Evolutionary conservation across 2,329 filamentous ascomycete genomes (phyloP).

Genomic region (Penicillium verrucosum): DNA sequence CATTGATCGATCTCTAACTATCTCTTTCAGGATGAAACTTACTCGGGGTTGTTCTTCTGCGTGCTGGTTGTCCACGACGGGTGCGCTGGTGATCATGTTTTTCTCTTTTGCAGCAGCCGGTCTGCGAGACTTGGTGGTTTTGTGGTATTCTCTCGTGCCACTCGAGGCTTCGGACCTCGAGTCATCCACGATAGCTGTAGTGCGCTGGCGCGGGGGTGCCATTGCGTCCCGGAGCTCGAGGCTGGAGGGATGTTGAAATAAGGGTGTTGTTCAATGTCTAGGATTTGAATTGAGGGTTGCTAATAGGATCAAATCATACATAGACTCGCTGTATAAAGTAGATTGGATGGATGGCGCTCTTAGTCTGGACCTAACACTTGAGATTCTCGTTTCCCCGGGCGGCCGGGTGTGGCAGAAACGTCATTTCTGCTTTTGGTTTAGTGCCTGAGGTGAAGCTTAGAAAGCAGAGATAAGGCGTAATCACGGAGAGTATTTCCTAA

Average conservation of each 20-base stretch:
- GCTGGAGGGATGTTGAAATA: conserved; percentile 4
- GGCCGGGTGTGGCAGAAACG: conserved; percentile 10
- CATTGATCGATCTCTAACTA: neutral
- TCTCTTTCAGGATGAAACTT: conserved; percentile 13
- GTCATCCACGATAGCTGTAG: conserved; percentile 41
- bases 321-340: neutral
- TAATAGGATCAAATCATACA: neutral
- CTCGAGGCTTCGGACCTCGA: conserved; percentile 49
- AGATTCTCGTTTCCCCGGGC: conserved; percentile 9
- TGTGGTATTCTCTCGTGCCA: conserved; percentile 38
- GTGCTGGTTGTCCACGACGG: conserved; percentile 11
- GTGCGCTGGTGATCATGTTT: conserved; percentile 31
- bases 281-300: neutral
- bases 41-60: conserved; percentile 31
- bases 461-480: neutral
- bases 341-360: conserved; percentile 1
- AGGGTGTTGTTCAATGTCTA: neutral
- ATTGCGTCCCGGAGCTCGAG: conserved; percentile 28
- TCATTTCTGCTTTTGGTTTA: conserved; percentile 1
- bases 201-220: conserved; percentile 47
- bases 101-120: conserved; percentile 26
- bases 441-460: neutral
- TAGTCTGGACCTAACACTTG: conserved; percentile 1
- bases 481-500: neutral
- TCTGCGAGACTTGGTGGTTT: conserved; percentile 34